phyloP scores from a whole-genome alignment of 352 stramenopile species.

The Globisporangium cylindrosporum region DNA sequence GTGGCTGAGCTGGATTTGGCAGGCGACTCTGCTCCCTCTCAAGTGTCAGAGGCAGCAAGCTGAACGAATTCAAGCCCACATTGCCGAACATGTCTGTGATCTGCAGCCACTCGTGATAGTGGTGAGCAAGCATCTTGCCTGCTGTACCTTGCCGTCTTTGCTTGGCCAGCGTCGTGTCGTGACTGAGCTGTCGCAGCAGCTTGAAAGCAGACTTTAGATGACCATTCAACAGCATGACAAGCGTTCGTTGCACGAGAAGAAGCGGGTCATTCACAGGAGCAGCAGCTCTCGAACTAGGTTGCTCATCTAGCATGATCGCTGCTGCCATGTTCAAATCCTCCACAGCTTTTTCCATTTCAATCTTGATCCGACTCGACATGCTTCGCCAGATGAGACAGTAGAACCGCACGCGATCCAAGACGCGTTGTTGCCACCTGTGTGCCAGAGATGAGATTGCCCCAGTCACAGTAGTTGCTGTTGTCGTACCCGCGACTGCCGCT shows the following conservation, averaged over 20 bases:
- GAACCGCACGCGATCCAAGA: constrained; percentile 39
- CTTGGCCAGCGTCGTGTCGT: not conserved
- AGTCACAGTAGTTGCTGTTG: not conserved
- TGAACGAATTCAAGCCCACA: constrained; percentile 44
- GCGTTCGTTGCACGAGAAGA: constrained; percentile 37
- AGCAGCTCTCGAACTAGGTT: not conserved
- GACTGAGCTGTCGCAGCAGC: constrained; percentile 36
- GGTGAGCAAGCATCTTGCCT: not conserved
- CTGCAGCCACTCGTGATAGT: constrained; percentile 15
- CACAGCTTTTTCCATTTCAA: constrained; percentile 48
- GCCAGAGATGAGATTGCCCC: constrained; percentile 20
- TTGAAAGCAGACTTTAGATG: constrained; percentile 53
- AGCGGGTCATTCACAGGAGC: constrained; percentile 24
- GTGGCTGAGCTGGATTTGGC: not conserved
- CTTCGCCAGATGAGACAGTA: constrained; percentile 57
- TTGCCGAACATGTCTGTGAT: constrained; percentile 51
- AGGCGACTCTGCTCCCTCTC: constrained; percentile 24
- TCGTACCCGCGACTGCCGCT: not conserved
- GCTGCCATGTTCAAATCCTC: constrained; percentile 53
- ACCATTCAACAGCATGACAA: constrained; percentile 57
- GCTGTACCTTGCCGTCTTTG: constrained; percentile 4
- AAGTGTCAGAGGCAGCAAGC: constrained; percentile 29
- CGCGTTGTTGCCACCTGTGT: constrained; percentile 31
- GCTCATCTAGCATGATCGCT: constrained; percentile 25
- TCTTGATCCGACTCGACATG: constrained; percentile 36